These are phyloP conservation scores for Xylariaceae sp. DNA, from an alignment of 2,329 filamentous ascomycete species.

Conservation along the genomic window DNA sequence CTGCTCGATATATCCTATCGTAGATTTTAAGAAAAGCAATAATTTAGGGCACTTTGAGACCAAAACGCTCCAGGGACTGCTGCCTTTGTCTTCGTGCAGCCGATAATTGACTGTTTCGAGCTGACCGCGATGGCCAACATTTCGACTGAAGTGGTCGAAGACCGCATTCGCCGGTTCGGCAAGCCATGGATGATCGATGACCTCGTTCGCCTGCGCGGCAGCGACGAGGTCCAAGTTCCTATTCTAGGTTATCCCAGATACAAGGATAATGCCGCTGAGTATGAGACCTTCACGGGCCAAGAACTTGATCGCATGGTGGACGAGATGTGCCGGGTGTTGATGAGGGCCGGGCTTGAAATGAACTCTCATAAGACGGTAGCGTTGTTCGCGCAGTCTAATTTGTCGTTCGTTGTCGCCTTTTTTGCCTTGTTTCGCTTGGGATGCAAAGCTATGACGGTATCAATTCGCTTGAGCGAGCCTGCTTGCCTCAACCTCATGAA, in stretches of 20 bases:
- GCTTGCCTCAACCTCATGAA: slow-evolving; percentile 39
- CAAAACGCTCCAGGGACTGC: no score
- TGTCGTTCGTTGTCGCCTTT: slow-evolving; percentile 39
- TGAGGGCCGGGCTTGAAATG: slow-evolving; percentile 29
- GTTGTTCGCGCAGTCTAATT: slow-evolving; percentile 37
- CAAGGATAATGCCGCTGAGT: slow-evolving; percentile 30
- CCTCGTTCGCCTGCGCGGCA: slow-evolving; percentile 36
- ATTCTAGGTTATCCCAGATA: slow-evolving; percentile 39
- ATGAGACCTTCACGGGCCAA: slow-evolving; percentile 39
- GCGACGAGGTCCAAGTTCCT: slow-evolving; percentile 35
- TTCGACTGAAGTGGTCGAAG: slow-evolving; percentile 25
- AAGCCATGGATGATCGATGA: slow-evolving; percentile 39
- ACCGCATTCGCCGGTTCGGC: slow-evolving; percentile 33
- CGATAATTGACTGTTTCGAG: no score
- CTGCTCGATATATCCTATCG: no score
- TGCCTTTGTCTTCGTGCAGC: no score
- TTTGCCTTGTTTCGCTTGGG: slow-evolving; percentile 43
- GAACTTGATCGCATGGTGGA: slow-evolving; percentile 40
- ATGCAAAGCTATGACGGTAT: slow-evolving; percentile 41
- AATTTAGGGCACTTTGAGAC: no score
- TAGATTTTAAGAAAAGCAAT: no score
- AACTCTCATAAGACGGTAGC: slow-evolving; percentile 33
- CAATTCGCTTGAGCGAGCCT: slow-evolving; percentile 37
- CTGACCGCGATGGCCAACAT: slow-evolving; percentile 27
- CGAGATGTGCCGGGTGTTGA: slow-evolving; percentile 30